Percentiles rank a stretch among this genome's conserved stretches.
These are phyloP conservation scores for Hortaea sp. DNA, from an alignment of 2,329 filamentous ascomycete genomes.

Conservation along the genomic window DNA sequence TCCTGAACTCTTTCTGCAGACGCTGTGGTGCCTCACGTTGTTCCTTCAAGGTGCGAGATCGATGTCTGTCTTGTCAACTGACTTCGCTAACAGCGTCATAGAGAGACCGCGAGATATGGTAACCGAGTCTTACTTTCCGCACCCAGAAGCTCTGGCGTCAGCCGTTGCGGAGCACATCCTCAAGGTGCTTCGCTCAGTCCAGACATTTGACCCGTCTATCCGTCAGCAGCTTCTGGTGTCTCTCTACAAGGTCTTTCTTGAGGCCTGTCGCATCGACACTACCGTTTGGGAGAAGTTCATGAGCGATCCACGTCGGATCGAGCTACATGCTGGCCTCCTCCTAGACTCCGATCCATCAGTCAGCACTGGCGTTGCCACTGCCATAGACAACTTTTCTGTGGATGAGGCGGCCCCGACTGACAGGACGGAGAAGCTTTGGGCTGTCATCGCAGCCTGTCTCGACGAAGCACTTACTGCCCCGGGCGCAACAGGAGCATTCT, in stretches of 20 bases:
- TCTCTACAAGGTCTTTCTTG: slow-evolving; percentile 2
- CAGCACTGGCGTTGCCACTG: slow-evolving; percentile 5
- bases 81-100: slow-evolving; percentile 6
- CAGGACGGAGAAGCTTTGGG: slow-evolving; percentile 14
- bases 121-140: slow-evolving; percentile 11
- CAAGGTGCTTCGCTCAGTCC: no score
- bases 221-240: neutral
- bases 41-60: slow-evolving; percentile 17
- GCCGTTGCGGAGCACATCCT: no score
- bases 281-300: slow-evolving; percentile 19
- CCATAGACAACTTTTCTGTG: slow-evolving; percentile 15
- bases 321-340: slow-evolving; percentile 27
- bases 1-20: slow-evolving; percentile 5
- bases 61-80: neutral
- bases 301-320: slow-evolving; percentile 15
- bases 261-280: slow-evolving; percentile 5
- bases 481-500: slow-evolving; percentile 10
- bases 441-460: slow-evolving; percentile 11
- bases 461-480: slow-evolving; percentile 9
- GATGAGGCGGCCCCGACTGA: slow-evolving; percentile 9
- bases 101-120: slow-evolving; percentile 7
- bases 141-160: neutral
- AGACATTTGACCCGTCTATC: no score
- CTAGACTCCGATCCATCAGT: slow-evolving; percentile 10
- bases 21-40: slow-evolving; percentile 11